phyloP scores from a whole-genome alignment of 2,329 filamentous ascomycete genomes.

The Fonsecaea multimorphosa region DNA sequence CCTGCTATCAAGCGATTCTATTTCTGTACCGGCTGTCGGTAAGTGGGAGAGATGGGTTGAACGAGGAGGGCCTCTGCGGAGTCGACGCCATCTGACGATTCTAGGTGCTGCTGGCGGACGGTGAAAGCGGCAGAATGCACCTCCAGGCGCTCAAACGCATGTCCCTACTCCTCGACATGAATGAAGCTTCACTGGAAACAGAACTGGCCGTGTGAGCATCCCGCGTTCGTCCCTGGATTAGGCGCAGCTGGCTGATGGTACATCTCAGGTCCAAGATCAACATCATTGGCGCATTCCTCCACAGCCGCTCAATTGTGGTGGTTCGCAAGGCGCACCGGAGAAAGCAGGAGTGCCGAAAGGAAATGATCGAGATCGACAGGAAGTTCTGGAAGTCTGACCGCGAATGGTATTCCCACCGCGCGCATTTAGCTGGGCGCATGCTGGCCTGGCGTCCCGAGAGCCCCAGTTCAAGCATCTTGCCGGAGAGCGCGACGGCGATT shows the following conservation, averaged over 20 bases:
- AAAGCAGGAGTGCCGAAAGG: neutral
- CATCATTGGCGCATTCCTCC: constrained; percentile 32
- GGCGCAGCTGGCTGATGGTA: neutral
- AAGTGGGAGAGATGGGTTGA: neutral
- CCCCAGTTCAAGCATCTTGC: constrained; percentile 22
- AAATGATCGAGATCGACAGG: constrained; percentile 30
- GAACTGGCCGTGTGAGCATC: constrained; percentile 31
- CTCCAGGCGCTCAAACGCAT: constrained; percentile 25
- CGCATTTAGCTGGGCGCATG: constrained; percentile 17
- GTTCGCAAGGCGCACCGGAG: constrained; percentile 15
- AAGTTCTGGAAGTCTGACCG: constrained; percentile 26
- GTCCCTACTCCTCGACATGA: constrained; percentile 4
- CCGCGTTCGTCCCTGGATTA: neutral
- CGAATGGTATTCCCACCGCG: constrained; percentile 31
- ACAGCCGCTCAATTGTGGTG: constrained; percentile 19
- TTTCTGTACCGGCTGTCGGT: constrained; percentile 35
- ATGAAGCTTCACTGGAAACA: constrained; percentile 8
- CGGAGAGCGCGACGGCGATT: constrained; percentile 22
- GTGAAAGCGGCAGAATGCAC: constrained; percentile 31
- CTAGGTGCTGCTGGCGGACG: constrained; percentile 32
- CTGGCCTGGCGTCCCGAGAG: constrained; percentile 30
- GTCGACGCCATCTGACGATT: constrained; percentile 1
- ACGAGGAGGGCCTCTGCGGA: neutral
- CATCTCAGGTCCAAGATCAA: constrained; percentile 31
- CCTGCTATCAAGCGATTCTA: constrained; percentile 31